These are phyloP conservation scores for Spathaspora boniae DNA, from an alignment of 805 yeast species.

Conservation along the genomic window DNA sequence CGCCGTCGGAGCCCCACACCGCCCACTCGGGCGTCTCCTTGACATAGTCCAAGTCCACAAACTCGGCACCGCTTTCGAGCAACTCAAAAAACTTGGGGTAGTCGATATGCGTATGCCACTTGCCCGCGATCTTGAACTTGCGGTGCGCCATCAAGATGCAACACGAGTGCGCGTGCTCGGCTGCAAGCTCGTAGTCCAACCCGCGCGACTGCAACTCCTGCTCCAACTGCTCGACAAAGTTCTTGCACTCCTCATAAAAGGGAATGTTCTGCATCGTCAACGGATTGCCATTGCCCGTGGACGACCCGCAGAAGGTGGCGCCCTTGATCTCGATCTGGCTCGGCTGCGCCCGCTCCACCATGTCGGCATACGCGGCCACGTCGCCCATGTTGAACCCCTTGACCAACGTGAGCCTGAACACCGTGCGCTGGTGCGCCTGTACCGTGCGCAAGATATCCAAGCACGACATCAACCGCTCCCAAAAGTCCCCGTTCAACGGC, in stretches of 20 bases:
- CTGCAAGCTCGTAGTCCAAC: slow-evolving; percentile 75
- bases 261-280: slow-evolving; percentile 95
- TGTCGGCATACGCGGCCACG: slow-evolving; percentile 76
- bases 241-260: slow-evolving; percentile 83
- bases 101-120: slow-evolving; percentile 89
- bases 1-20: slow-evolving; percentile 76
- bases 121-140: slow-evolving; percentile 63
- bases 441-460: slow-evolving; percentile 70
- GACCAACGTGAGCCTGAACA: slow-evolving; percentile 83
- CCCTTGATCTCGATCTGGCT: slow-evolving; percentile 91
- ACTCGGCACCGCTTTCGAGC: slow-evolving; percentile 59
- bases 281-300: slow-evolving; percentile 79
- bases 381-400: slow-evolving; percentile 90
- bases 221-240: slow-evolving; percentile 63
- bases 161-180: slow-evolving; percentile 94
- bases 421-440: slow-evolving; percentile 84
- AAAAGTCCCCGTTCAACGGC: slow-evolving; percentile 84
- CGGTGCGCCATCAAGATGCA: slow-evolving; percentile 80
- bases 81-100: slow-evolving; percentile 73
- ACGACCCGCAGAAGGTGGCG: slow-evolving; percentile 92
- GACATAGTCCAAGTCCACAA: slow-evolving; percentile 77
- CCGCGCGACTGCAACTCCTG: slow-evolving; percentile 64
- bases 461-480: slow-evolving; percentile 85
- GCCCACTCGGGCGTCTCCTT: slow-evolving; percentile 90
- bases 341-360: slow-evolving; percentile 78